Conservation (phyloP, 495 filamentous ascomycete genomes). For the Pseudevernia furfuracea region DNA sequence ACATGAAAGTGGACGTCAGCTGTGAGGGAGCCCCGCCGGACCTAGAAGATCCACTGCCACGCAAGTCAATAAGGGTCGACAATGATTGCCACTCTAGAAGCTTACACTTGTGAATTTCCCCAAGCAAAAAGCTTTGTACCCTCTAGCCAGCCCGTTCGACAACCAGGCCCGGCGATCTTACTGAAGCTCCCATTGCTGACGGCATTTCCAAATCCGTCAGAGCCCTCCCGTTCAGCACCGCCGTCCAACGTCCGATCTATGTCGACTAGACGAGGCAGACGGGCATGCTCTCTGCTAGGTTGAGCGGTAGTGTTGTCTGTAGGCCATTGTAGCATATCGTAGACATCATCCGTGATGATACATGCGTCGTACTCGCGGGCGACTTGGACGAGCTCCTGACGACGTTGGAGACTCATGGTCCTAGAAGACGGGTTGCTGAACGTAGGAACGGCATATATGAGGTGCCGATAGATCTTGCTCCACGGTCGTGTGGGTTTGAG, state of each 20-base stretch:
- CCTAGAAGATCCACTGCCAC: slow-evolving; percentile 51
- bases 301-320: slow-evolving; percentile 28
- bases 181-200: slow-evolving; percentile 77
- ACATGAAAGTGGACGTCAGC: slow-evolving; percentile 56
- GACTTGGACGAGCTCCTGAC: slow-evolving; percentile 54
- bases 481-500: slow-evolving; percentile 39
- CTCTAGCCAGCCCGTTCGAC: slow-evolving; percentile 78
- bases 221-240: slow-evolving; percentile 33
- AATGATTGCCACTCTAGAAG: neutral
- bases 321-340: slow-evolving; percentile 77
- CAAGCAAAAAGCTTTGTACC: slow-evolving; percentile 56
- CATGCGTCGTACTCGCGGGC: slow-evolving; percentile 70
- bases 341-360: slow-evolving; percentile 82
- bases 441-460: slow-evolving; percentile 79
- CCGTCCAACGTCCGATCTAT: slow-evolving; percentile 60
- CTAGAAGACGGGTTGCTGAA: slow-evolving; percentile 74
- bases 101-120: slow-evolving; percentile 60
- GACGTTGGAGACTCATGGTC: slow-evolving; percentile 57
- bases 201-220: slow-evolving; percentile 60
- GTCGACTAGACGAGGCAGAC: slow-evolving; percentile 65
- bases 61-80: neutral
- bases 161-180: slow-evolving; percentile 74
- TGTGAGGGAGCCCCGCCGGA: slow-evolving; percentile 76
- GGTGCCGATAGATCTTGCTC: slow-evolving; percentile 67
- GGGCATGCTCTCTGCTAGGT: slow-evolving; percentile 34